Percentiles rank a stretch among this genome's conserved stretches.
Evolutionary conservation across 306 rosid species (phyloP).

Genomic region (Cucurbita ficifolia): DNA sequence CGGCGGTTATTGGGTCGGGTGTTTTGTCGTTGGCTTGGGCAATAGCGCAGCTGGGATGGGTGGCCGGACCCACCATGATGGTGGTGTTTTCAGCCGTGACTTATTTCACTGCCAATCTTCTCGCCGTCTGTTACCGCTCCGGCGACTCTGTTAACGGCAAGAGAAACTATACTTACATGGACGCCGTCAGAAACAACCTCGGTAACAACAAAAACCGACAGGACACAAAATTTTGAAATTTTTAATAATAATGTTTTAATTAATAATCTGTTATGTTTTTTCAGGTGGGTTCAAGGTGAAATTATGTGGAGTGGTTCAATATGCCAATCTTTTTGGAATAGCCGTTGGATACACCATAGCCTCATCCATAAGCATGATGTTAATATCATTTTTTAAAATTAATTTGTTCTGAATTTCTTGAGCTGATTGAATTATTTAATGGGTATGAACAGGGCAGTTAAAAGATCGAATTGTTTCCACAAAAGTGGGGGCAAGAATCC

Average conservation of each 20-base stretch:
- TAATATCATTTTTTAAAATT: background rate
- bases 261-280: background rate
- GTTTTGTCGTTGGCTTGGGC: slow-evolving; percentile 15
- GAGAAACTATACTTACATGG: slow-evolving; percentile 14
- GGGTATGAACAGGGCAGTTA: slow-evolving; percentile 7
- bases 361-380: slow-evolving; percentile 13
- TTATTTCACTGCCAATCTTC: slow-evolving; percentile 12
- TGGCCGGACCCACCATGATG: slow-evolving; percentile 9
- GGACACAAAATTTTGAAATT: background rate
- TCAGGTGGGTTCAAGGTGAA: slow-evolving; percentile 11
- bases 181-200: slow-evolving; percentile 8
- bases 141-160: slow-evolving; percentile 7
- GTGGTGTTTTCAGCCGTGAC: slow-evolving; percentile 9
- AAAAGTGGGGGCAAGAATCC: slow-evolving; percentile 1
- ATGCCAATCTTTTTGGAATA: slow-evolving; percentile 11
- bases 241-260: background rate
- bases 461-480: slow-evolving; percentile 9
- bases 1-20: slow-evolving; percentile 13
- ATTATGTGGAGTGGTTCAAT: slow-evolving; percentile 9
- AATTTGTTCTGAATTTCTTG: background rate
- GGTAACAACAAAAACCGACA: background rate
- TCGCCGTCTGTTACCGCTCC: slow-evolving; percentile 9
- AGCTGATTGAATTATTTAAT: background rate
- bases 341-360: slow-evolving; percentile 16
- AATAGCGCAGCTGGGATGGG: slow-evolving; percentile 15